phyloP scores from a whole-genome alignment of 106 monocot genomes.

The Dactylorhiza incarnata region DNA sequence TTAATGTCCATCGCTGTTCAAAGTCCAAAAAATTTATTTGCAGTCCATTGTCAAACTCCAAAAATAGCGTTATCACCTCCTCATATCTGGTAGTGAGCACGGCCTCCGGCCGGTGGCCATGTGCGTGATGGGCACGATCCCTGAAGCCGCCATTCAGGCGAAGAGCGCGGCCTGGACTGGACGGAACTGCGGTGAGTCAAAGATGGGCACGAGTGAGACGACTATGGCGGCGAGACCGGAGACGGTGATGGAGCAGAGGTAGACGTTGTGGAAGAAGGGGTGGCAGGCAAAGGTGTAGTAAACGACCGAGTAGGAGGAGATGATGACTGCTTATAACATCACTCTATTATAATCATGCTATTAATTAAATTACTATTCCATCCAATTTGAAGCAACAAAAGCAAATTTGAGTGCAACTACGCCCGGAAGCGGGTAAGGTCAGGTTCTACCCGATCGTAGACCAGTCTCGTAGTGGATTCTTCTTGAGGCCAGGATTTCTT shows the following conservation, averaged over 20 bases:
- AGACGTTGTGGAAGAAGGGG: slow-evolving; percentile 40
- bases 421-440: no score
- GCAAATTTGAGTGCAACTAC: no score
- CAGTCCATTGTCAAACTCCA: slow-evolving; percentile 11
- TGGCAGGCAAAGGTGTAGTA: slow-evolving; percentile 60
- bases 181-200: slow-evolving; percentile 20
- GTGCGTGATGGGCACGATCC: slow-evolving; percentile 37
- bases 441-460: no score
- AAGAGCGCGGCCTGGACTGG: slow-evolving; percentile 17
- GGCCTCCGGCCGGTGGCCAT: slow-evolving; percentile 24
- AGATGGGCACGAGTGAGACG: slow-evolving; percentile 24
- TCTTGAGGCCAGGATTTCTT: no score
- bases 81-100: slow-evolving; percentile 25
- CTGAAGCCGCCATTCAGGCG: slow-evolving; percentile 31
- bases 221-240: slow-evolving; percentile 23
- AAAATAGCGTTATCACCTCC: slow-evolving; percentile 17
- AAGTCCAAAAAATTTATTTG: no score
- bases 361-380: no score
- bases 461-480: no score
- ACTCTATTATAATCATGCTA: no score
- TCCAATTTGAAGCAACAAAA: no score
- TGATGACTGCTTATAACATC: slow-evolving; percentile 10
- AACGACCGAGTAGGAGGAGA: slow-evolving; percentile 47
- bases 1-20: no score
- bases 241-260: slow-evolving; percentile 38